Evolutionary conservation across 2,329 filamentous ascomycete genomes (phyloP).

Genomic region (Chlorencoelia australis): DNA sequence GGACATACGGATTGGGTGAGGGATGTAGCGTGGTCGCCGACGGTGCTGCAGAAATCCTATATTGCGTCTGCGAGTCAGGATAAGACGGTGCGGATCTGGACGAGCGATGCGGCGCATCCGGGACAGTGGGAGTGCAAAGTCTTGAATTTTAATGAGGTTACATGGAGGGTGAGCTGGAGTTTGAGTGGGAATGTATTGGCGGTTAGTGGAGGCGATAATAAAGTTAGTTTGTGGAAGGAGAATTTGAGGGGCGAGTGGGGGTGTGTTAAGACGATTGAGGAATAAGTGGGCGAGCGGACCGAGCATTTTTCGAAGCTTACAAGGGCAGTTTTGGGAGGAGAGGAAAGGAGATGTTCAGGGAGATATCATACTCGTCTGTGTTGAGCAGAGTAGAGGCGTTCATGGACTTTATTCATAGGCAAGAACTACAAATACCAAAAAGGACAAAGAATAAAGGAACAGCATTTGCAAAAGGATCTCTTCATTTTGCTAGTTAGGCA

Average conservation of each 20-base stretch:
- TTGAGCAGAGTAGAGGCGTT: conserved; percentile 2
- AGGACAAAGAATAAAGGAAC: not conserved
- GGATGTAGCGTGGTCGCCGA: conserved; percentile 95
- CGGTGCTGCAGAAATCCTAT: conserved; percentile 89
- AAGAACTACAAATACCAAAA: not conserved
- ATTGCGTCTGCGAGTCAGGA: conserved; percentile 94
- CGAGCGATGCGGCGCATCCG: conserved; percentile 55
- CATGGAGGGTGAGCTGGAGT: conserved; percentile 98
- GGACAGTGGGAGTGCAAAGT: conserved; percentile 78
- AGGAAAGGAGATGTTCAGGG: not conserved
- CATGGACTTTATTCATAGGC: not conserved
- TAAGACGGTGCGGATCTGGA: conserved; percentile 97
- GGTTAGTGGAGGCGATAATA: conserved; percentile 89
- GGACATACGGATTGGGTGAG: conserved; percentile 96
- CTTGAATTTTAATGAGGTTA: conserved; percentile 75
- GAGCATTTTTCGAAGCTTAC: no score
- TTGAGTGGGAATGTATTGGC: conserved; percentile 93
- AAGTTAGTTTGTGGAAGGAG: conserved; percentile 97
- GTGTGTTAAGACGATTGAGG: conserved; percentile 91
- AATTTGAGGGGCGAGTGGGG: conserved; percentile 95
- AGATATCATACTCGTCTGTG: not conserved
- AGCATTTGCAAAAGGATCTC: no score
- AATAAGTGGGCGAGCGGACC: conserved; percentile 40
- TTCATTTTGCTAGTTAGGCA: no score
- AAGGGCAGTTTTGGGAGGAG: no score